These are phyloP conservation scores for Santalum album DNA, from an alignment of 164 flowering plant species.

Conservation along the genomic window DNA sequence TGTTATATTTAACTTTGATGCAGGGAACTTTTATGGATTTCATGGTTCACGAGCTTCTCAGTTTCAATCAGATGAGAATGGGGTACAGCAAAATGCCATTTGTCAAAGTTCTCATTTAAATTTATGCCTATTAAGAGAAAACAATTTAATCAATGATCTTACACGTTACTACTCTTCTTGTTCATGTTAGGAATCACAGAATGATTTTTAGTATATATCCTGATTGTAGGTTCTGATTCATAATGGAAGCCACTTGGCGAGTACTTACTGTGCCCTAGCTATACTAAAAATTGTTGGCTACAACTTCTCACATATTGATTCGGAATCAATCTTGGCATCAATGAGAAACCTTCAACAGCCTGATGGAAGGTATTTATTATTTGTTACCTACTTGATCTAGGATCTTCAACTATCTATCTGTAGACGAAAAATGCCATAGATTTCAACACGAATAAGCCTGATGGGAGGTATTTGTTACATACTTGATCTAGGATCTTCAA, in stretches of 20 bases:
- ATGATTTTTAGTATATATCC: slow-evolving; percentile 9
- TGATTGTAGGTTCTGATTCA: slow-evolving; percentile 34
- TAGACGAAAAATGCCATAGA: too few relatives aligned
- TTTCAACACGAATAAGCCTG: too few relatives aligned
- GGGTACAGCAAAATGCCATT: slow-evolving; percentile 35
- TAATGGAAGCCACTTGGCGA: slow-evolving; percentile 77
- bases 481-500: background rate
- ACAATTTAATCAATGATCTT: background rate
- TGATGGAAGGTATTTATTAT: slow-evolving; percentile 96
- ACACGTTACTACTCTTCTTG: background rate
- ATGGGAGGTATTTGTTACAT: slow-evolving; percentile 63
- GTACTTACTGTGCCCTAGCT: slow-evolving; percentile 83
- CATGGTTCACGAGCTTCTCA: slow-evolving; percentile 74
- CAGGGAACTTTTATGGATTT: slow-evolving; percentile 84
- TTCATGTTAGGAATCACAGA: background rate
- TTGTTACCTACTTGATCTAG: background rate
- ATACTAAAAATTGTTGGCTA: slow-evolving; percentile 74
- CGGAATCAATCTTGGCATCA: slow-evolving; percentile 42
- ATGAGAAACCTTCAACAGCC: slow-evolving; percentile 81
- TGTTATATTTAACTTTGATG: slow-evolving; percentile 1
- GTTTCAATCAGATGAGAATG: slow-evolving; percentile 32
- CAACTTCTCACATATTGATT: slow-evolving; percentile 39
- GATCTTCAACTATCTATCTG: too few relatives aligned
- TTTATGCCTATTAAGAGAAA: background rate
- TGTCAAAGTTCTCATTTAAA: background rate